These are phyloP conservation scores for Monilinia laxa DNA, from an alignment of 2,329 filamentous ascomycete species.

Conservation along the genomic window DNA sequence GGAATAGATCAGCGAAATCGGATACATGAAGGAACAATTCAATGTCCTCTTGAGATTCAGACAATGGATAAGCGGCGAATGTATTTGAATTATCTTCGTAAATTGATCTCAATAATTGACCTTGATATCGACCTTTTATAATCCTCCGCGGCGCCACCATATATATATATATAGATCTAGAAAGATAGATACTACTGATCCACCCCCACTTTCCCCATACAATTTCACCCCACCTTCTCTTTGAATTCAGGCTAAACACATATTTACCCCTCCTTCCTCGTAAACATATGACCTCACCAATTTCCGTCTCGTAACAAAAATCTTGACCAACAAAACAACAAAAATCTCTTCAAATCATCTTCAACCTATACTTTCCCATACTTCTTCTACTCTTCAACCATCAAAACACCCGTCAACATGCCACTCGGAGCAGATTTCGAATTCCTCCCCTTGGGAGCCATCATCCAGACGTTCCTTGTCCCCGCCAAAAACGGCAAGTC, in stretches of 20 bases:
- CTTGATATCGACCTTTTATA: background rate
- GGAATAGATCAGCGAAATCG: background rate
- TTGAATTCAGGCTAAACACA: conserved; percentile 15
- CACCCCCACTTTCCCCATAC: conserved; percentile 17
- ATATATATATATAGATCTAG: background rate
- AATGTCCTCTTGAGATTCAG: background rate
- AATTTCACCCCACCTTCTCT: conserved; percentile 12
- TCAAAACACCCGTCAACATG: conserved; percentile 10
- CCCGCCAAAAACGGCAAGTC: conserved; percentile 45
- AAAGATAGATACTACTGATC: too few species aligned
- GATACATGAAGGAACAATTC: background rate
- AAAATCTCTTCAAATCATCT: background rate
- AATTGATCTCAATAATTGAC: background rate
- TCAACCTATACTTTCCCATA: background rate
- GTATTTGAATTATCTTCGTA: background rate
- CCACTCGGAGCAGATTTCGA: conserved; percentile 44
- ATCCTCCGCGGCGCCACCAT: background rate
- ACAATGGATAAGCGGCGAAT: background rate
- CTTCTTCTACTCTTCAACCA: background rate
- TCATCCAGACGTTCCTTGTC: conserved; percentile 78
- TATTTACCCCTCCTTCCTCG: conserved; percentile 17
- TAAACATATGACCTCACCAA: conserved; percentile 3
- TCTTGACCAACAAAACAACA: background rate
- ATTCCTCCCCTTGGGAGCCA: conserved; percentile 74
- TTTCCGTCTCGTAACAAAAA: background rate